Percentiles rank a stretch among this genome's conserved stretches.
phyloP scores from a whole-genome alignment of 78 protist genomes.

The Tieghemostelium lacteum region DNA sequence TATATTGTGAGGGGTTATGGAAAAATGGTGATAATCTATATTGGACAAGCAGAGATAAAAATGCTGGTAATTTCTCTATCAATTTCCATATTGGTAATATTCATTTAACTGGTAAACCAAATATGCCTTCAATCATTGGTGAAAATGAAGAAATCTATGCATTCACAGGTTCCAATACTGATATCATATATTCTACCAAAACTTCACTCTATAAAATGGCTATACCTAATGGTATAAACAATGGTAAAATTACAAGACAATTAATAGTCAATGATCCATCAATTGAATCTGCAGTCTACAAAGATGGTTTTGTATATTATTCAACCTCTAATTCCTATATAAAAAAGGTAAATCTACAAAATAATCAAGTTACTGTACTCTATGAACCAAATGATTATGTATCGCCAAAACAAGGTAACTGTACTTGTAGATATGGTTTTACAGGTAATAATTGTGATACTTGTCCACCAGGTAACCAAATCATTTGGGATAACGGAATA shows the following conservation, averaged over 20 bases:
- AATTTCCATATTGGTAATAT: not conserved
- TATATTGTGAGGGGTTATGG: not conserved
- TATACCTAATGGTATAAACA: no score
- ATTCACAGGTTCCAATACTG: not conserved
- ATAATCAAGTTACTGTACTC: not conserved
- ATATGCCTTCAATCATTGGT: not conserved
- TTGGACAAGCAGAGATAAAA: not conserved
- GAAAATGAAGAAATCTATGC: not conserved
- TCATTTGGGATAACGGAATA: not conserved
- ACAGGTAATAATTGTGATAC: not conserved
- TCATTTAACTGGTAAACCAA: not conserved
- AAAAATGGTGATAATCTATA: not conserved
- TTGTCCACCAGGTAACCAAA: not conserved
- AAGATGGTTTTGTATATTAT: not conserved
- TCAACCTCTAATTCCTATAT: not conserved
- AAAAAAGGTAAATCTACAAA: not conserved
- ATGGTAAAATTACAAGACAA: no score
- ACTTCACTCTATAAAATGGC: not conserved
- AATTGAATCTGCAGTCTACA: not conserved
- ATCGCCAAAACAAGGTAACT: not conserved
- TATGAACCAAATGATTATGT: not conserved
- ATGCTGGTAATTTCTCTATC: no score
- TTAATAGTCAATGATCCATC: not conserved
- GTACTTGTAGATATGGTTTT: not conserved
- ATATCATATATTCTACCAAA: not conserved